A percentile compares a stretch with the other conserved stretches of the same genome.
phyloP scores from a whole-genome alignment of 208 protist genomes.

The Leishmania amazonensis region DNA sequence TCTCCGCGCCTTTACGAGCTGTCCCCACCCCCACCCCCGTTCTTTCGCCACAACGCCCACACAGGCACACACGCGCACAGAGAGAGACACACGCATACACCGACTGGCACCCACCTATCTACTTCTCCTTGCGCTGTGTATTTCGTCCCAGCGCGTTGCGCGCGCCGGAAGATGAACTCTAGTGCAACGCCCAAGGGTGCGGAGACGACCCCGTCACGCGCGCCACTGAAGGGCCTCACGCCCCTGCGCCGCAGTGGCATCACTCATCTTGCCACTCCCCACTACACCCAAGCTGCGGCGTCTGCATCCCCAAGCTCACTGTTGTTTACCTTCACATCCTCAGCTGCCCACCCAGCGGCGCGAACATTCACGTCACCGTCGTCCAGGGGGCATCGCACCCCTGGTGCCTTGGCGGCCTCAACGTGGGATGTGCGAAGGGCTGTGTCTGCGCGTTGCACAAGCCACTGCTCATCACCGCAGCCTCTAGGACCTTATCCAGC shows the following conservation, averaged over 20 bases:
- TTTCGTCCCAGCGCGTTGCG: neutral
- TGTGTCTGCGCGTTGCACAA: neutral
- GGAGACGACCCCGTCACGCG: neutral
- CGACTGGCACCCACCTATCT: neutral
- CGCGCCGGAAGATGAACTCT: neutral
- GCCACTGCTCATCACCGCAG: neutral
- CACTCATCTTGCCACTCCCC: conserved; percentile 13
- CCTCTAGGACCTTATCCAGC: neutral
- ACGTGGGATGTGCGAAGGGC: neutral
- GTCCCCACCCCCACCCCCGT: neutral
- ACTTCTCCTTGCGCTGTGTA: neutral
- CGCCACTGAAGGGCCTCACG: neutral
- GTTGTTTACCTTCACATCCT: neutral
- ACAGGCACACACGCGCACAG: neutral
- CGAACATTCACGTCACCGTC: neutral
- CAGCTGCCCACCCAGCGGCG: neutral
- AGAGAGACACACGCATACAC: neutral
- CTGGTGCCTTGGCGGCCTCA: neutral
- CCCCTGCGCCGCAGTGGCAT: conserved; percentile 20
- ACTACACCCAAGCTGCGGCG: neutral
- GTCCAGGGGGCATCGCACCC: neutral
- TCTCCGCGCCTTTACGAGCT: neutral
- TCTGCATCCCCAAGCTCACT: neutral
- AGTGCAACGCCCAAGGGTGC: neutral
- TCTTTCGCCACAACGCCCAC: neutral